Evolutionary conservation across 75 land plant genomes (phyloP).

Genomic region (Adiantum capillusveneris): DNA sequence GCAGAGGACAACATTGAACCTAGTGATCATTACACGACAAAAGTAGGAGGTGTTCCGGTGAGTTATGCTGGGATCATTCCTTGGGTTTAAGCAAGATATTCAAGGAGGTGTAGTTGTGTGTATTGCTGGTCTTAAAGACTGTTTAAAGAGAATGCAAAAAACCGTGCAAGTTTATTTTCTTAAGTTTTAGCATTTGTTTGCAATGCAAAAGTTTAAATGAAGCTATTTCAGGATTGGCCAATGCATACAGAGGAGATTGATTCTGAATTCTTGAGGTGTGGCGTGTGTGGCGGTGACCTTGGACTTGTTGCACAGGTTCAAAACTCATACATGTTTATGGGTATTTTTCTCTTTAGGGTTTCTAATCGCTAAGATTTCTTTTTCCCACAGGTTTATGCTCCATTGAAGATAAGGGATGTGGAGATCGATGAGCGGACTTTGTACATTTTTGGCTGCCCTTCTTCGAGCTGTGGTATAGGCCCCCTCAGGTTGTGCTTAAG

Average conservation of each 20-base stretch:
- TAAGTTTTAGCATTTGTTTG: too few relatives aligned
- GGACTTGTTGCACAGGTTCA: slow-evolving; percentile 75
- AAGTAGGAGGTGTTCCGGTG: slow-evolving; percentile 86
- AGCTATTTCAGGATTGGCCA: slow-evolving; percentile 66
- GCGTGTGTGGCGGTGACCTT: slow-evolving; percentile 51
- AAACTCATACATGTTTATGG: not conserved
- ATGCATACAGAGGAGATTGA: slow-evolving; percentile 21
- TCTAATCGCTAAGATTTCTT: slow-evolving; percentile 1
- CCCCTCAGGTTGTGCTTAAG: slow-evolving; percentile 35
- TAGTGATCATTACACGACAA: slow-evolving; percentile 80
- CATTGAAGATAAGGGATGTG: slow-evolving; percentile 28
- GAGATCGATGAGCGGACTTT: slow-evolving; percentile 65
- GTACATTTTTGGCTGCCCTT: slow-evolving; percentile 61
- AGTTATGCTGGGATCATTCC: too few relatives aligned
- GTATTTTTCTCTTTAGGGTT: not conserved
- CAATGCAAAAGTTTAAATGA: too few relatives aligned
- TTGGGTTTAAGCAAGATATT: too few relatives aligned
- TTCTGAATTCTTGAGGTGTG: slow-evolving; percentile 45
- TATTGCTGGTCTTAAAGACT: not conserved
- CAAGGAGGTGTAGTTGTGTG: too few relatives aligned
- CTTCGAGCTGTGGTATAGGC: slow-evolving; percentile 47
- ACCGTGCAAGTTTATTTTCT: too few relatives aligned
- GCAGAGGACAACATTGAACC: slow-evolving; percentile 57
- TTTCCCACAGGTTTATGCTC: slow-evolving; percentile 64
- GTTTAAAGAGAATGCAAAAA: too few relatives aligned